Base-by-base conservation (phyloP, 768 basidiomycete genomes). In the Rhizopogon vinicolor region DNA sequence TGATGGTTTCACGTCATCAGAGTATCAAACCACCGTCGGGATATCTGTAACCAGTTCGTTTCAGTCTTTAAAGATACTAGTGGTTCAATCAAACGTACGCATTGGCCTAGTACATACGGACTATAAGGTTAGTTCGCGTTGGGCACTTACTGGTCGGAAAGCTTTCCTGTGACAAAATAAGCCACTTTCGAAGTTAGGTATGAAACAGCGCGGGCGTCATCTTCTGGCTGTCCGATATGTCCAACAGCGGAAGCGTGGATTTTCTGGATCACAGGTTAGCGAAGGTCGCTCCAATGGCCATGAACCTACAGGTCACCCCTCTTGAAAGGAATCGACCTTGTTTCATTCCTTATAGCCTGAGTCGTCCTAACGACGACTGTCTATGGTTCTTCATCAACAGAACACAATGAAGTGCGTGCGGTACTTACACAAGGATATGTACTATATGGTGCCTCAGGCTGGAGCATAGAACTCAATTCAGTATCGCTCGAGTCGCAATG, bases 401-500 rank as follows among this genome's bases (percentile, higher is more conserved):
- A 44, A 29, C 25, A 48, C 19, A 25, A 48, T 25, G 12, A 14
- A 6, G 4, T 2, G 19, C 1, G 33, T 29, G 25, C 25, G 12
- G 0, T 7, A 60, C 66, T 12, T 40, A 77, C 75, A 16, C 64
- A 74, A 43, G 3, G 58, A 51, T 1, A 70, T 76, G 0, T 62
- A 42, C 39, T n/a, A n/a, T n/a, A 72, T 68, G 18, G 56, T 9
- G 2, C 74, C 72, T 25, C 22, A 25, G 25, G 25, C 25, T 0
- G 76, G 77, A 2, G 73, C 70, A 52, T 78, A 75, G 0, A 71
- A 65, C 48, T 76, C 75, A 7, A 76, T 75, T 13, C 62, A 58
- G 55, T 74, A 54, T 14, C 62, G 49, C 2, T 65, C 70, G 29
- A 73, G 62, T 58, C 75, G 74, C 7, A 62, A 28, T 22, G 65